These are phyloP conservation scores for Dothistroma septosporum DNA, from an alignment of 2,329 filamentous ascomycete species.

Conservation along the genomic window DNA sequence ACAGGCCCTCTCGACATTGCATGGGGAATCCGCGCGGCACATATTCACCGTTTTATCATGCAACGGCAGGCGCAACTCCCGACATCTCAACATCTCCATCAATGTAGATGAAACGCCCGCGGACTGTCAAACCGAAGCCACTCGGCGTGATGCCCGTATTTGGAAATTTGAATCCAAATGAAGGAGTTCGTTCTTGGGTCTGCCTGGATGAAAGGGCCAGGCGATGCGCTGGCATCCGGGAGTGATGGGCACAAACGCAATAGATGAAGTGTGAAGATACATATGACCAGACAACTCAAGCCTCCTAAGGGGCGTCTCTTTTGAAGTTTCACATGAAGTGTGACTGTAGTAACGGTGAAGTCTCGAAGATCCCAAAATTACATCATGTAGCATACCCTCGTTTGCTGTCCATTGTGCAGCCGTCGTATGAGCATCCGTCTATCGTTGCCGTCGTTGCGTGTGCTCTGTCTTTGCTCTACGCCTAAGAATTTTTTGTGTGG, in stretches of 20 bases:
- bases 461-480: not conserved
- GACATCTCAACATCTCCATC: not conserved
- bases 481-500: not conserved
- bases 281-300: too few species aligned
- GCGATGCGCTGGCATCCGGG: not conserved
- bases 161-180: not conserved
- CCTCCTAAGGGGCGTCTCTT: too few species aligned
- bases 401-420: not conserved
- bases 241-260: too few species aligned
- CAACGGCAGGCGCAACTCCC: not conserved
- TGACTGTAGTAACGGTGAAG: not conserved
- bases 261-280: too few species aligned
- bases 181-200: not conserved
- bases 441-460: not conserved
- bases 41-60: not conserved
- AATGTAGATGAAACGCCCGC: conserved; percentile 1
- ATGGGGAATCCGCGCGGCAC: not conserved
- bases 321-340: too few species aligned
- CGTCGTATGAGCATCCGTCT: not conserved
- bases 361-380: not conserved
- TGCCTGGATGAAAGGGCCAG: not conserved
- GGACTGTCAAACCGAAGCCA: not conserved
- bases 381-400: not conserved
- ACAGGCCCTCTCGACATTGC: not conserved
- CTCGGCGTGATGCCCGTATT: not conserved